phyloP scores from a whole-genome alignment of 164 flowering plant species.

The Umbilicus rupestris region DNA sequence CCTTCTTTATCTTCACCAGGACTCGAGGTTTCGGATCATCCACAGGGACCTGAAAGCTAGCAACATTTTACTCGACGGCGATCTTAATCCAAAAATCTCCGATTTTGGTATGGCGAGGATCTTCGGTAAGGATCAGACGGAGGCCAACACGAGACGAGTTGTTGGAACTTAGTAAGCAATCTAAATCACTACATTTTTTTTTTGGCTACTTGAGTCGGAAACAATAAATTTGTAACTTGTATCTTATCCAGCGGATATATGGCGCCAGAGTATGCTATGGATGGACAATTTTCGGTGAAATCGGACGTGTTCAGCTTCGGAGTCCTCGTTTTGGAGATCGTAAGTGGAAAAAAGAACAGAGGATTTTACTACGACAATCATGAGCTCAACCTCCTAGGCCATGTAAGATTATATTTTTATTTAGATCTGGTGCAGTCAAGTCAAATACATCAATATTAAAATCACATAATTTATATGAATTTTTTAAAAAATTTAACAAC shows the following conservation, averaged over 20 bases:
- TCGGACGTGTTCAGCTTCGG: slow-evolving; percentile 72
- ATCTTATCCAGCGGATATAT: slow-evolving; percentile 43
- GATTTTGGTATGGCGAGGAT: slow-evolving; percentile 74
- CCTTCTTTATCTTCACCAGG: slow-evolving; percentile 61
- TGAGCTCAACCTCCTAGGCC: slow-evolving; percentile 41
- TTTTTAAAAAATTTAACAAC: not conserved
- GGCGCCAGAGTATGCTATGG: slow-evolving; percentile 72
- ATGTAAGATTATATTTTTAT: too few relatives aligned
- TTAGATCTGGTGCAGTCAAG: too few relatives aligned
- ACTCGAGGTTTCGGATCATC: slow-evolving; percentile 54
- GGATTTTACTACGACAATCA: slow-evolving; percentile 32
- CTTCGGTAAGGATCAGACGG: slow-evolving; percentile 41
- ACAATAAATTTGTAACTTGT: not conserved
- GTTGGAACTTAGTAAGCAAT: slow-evolving; percentile 70
- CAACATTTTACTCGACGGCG: slow-evolving; percentile 52
- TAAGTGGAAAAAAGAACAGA: slow-evolving; percentile 48
- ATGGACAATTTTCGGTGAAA: slow-evolving; percentile 48
- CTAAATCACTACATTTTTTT: not conserved
- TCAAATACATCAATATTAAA: too few relatives aligned
- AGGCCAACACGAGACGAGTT: slow-evolving; percentile 42
- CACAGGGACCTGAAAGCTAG: slow-evolving; percentile 72
- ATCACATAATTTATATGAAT: too few relatives aligned
- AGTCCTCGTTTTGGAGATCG: slow-evolving; percentile 50
- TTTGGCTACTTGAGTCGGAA: not conserved
- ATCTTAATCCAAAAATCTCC: slow-evolving; percentile 60